A percentile compares a stretch with the other conserved stretches of the same genome.
These are phyloP conservation scores for Crithidia expoeki DNA, from an alignment of 208 protist genomes.

Conservation along the genomic window DNA sequence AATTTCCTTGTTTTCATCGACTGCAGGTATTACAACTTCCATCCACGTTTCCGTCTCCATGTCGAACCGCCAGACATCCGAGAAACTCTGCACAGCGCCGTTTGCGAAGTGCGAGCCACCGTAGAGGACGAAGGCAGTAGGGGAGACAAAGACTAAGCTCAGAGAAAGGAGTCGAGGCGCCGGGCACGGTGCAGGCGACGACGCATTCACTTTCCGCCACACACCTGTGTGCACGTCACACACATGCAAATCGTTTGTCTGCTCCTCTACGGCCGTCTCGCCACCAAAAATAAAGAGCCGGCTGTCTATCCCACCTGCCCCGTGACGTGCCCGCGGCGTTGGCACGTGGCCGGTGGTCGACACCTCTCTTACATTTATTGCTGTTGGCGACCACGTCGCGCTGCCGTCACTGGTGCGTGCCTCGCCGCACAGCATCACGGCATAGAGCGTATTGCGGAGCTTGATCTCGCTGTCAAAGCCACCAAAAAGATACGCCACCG, in stretches of 20 bases:
- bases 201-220: conserved; percentile 39
- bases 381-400: background rate
- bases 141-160: conserved; percentile 50
- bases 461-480: conserved; percentile 57
- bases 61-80: conserved; percentile 56
- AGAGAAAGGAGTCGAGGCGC: conserved; percentile 51
- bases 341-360: conserved; percentile 47
- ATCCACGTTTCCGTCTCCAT: conserved; percentile 30
- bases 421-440: conserved; percentile 6
- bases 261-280: conserved; percentile 54
- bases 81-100: conserved; percentile 51
- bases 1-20: background rate
- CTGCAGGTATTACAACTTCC: conserved; percentile 1
- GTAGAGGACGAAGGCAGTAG: conserved; percentile 50
- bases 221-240: conserved; percentile 40
- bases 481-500: conserved; percentile 72
- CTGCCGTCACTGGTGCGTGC: background rate
- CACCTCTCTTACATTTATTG: conserved; percentile 27
- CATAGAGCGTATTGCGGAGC: conserved; percentile 46
- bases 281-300: conserved; percentile 69
- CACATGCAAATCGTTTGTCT: conserved; percentile 53
- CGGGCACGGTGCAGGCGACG: conserved; percentile 20
- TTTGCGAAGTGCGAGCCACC: conserved; percentile 68
- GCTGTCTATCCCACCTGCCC: conserved; percentile 32
- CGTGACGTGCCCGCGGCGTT: conserved; percentile 52